phyloP scores from a whole-genome alignment of 805 yeast species.

The Ogataea pilisensis region DNA sequence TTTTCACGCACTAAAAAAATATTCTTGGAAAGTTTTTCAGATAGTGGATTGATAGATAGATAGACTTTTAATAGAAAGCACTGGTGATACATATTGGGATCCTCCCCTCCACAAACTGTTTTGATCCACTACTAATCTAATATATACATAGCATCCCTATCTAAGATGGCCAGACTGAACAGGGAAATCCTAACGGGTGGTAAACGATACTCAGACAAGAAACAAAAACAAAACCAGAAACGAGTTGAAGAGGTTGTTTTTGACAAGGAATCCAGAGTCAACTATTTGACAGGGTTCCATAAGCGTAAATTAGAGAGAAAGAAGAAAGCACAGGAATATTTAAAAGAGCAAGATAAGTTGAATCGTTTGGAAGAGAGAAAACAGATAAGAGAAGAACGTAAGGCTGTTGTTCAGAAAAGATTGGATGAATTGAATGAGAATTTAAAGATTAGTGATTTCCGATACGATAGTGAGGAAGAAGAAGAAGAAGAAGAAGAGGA shows the following conservation, averaged over 20 bases:
- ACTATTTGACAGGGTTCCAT: conserved; percentile 92
- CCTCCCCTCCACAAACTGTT: too few relatives aligned
- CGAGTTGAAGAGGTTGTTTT: conserved; percentile 84
- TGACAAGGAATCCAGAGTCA: conserved; percentile 72
- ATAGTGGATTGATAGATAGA: too few relatives aligned
- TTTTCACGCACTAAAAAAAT: too few relatives aligned
- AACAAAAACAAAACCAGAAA: conserved; percentile 47
- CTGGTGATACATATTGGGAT: too few relatives aligned
- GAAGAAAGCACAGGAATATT: conserved; percentile 75
- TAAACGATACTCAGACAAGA: conserved; percentile 68
- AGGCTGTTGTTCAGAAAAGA: conserved; percentile 60
- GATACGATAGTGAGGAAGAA: conserved; percentile 12
- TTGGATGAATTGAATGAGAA: conserved; percentile 53
- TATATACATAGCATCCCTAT: too few relatives aligned
- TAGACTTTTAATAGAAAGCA: too few relatives aligned
- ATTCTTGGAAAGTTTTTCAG: too few relatives aligned
- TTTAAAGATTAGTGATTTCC: conserved; percentile 25
- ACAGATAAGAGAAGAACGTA: conserved; percentile 64
- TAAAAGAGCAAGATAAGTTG: conserved; percentile 71
- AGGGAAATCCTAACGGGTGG: conserved; percentile 89
- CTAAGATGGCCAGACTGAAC: conserved; percentile 40
- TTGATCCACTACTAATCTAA: too few relatives aligned
- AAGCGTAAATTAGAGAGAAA: conserved; percentile 86
- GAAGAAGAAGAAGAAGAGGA: conserved; percentile 33
- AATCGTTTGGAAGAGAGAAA: conserved; percentile 74